Conservation (phyloP, 305 asterid species). For the Solanum hybrid region DNA sequence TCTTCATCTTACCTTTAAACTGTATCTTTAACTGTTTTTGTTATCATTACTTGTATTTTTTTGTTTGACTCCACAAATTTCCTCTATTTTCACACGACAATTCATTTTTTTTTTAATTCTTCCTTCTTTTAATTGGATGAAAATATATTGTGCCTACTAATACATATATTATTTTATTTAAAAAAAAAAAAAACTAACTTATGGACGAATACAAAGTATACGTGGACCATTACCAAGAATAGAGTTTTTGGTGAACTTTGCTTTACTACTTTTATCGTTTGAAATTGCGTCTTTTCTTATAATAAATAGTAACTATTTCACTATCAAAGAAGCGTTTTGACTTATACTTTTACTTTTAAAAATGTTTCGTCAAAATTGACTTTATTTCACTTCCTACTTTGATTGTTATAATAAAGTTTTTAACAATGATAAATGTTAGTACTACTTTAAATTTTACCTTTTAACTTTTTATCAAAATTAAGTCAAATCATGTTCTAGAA, state of each 20-base stretch:
- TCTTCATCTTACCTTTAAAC: neutral
- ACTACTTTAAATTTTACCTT: neutral
- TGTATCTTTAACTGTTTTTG: neutral
- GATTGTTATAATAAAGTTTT: neutral
- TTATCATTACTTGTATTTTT: neutral
- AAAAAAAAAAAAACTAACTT: neutral
- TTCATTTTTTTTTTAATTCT: neutral
- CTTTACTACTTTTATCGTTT: neutral
- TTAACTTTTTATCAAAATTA: neutral
- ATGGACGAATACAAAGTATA: neutral
- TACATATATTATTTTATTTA: neutral
- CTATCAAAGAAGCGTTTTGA: neutral
- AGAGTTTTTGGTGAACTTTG: neutral
- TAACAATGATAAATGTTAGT: neutral
- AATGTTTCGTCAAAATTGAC: neutral
- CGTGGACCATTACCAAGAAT: neutral
- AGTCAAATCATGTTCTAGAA: neutral
- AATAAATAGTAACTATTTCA: too few relatives aligned
- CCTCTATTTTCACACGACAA: neutral
- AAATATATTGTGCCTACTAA: neutral
- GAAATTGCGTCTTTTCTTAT: neutral
- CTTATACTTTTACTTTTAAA: neutral
- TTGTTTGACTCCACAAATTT: neutral
- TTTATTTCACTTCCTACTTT: neutral
- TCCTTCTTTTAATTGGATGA: neutral